Conservation (phyloP, 768 basidiomycete genomes). For the Mycena sanguinolenta region DNA sequence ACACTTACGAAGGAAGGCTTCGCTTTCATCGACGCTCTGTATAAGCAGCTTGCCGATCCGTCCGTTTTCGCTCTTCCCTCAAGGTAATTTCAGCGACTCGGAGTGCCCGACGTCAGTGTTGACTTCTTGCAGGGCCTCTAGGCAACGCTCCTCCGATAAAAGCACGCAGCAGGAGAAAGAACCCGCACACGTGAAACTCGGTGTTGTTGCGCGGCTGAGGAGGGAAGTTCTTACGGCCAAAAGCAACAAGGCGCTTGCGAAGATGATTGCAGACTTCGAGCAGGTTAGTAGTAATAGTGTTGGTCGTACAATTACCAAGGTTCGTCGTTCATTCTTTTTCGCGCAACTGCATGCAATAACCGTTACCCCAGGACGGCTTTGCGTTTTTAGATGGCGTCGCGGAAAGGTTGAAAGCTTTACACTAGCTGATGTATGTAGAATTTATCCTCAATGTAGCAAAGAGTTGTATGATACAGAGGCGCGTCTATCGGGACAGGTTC, state of each 20-base stretch:
- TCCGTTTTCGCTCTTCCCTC: constrained; percentile 69
- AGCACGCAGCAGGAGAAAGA: constrained; percentile 56
- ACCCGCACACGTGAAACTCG: constrained; percentile 68
- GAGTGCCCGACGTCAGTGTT: neutral
- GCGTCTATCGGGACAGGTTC: too few relatives aligned
- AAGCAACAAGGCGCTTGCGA: constrained; percentile 70
- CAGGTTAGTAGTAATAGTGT: constrained; percentile 76
- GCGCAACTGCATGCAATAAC: neutral
- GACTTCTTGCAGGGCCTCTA: constrained; percentile 43
- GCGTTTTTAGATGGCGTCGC: constrained; percentile 75
- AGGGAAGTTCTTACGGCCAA: constrained; percentile 64
- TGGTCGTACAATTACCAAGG: constrained; percentile 82
- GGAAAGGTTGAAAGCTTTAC: constrained; percentile 61
- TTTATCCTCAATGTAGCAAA: constrained; percentile 14
- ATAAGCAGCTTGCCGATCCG: constrained; percentile 80
- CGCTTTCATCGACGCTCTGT: constrained; percentile 75
- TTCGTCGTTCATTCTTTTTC: constrained; percentile 36
- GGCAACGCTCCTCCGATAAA: constrained; percentile 56
- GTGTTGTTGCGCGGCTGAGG: constrained; percentile 69
- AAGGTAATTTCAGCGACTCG: constrained; percentile 54
- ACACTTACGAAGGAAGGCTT: constrained; percentile 61
- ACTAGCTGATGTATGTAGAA: constrained; percentile 36
- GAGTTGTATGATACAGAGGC: neutral
- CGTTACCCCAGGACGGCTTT: constrained; percentile 68
- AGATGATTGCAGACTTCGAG: constrained; percentile 79